Conservation (phyloP, 2,329 filamentous ascomycete genomes). For the Leptographium procerum region DNA sequence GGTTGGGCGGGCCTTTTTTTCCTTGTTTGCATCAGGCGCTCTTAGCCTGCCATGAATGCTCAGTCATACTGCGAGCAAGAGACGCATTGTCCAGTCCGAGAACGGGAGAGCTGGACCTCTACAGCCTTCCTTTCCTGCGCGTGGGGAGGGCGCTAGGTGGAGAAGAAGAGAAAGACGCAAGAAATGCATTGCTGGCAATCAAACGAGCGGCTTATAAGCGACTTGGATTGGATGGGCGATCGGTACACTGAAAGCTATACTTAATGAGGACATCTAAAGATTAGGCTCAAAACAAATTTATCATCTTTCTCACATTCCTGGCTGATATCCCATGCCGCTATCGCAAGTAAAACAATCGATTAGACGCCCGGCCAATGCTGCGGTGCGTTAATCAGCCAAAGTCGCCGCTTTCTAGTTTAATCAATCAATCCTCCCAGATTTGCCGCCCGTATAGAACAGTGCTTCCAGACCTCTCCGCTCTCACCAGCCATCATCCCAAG, state of each 20-base stretch:
- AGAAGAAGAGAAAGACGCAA: background rate
- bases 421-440: background rate
- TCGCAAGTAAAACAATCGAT: background rate
- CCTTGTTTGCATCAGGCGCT: no score
- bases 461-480: background rate
- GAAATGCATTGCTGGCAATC: background rate
- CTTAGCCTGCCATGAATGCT: background rate
- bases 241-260: background rate
- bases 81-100: background rate
- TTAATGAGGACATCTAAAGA: background rate
- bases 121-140: background rate
- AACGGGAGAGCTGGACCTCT: background rate
- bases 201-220: background rate
- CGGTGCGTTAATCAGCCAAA: background rate
- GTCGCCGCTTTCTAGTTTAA: background rate
- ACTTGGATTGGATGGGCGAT: background rate
- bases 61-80: background rate
- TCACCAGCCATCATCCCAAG: slow-evolving; percentile 57
- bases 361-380: background rate
- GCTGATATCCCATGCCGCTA: background rate
- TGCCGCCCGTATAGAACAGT: no score
- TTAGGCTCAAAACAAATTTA: background rate
- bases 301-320: background rate
- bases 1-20: no score
- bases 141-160: background rate